A percentile compares a stretch with the other conserved stretches of the same genome.
These are phyloP conservation scores for Aspergillus felis DNA, from an alignment of 2,329 filamentous ascomycete species.

Conservation along the genomic window DNA sequence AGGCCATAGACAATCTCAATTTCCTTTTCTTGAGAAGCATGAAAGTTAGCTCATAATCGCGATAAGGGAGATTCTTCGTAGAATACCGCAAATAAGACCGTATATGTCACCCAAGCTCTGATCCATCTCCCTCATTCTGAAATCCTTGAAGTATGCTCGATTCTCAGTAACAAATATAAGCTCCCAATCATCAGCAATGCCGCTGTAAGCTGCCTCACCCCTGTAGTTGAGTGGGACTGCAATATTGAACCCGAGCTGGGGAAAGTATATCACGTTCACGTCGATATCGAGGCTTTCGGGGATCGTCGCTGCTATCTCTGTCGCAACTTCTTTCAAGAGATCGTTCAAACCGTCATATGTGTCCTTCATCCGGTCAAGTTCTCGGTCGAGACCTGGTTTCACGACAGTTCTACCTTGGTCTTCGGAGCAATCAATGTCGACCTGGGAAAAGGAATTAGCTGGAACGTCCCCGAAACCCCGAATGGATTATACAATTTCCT, in stretches of 20 bases:
- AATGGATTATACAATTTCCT: constrained; percentile 51
- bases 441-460: constrained; percentile 29
- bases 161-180: constrained; percentile 69
- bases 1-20: constrained; percentile 83
- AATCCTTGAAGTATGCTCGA: constrained; percentile 81
- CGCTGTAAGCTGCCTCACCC: constrained; percentile 60
- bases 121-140: constrained; percentile 75
- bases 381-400: constrained; percentile 63
- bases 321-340: constrained; percentile 65
- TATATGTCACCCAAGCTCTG: constrained; percentile 79
- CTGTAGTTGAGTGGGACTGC: constrained; percentile 63
- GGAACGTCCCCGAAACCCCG: no score
- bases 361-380: constrained; percentile 74
- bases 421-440: constrained; percentile 77
- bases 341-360: constrained; percentile 73
- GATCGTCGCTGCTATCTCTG: constrained; percentile 59
- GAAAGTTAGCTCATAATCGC: not conserved
- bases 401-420: constrained; percentile 70
- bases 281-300: constrained; percentile 54
- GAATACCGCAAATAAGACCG: constrained; percentile 70
- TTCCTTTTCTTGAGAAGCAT: constrained; percentile 63
- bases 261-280: constrained; percentile 82
- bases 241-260: constrained; percentile 86
- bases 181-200: constrained; percentile 67
- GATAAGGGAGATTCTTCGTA: not conserved